A percentile compares a stretch with the other conserved stretches of the same genome.
Conservation (phyloP, 1,139 yeast genomes). For the Taphrina populina region DNA sequence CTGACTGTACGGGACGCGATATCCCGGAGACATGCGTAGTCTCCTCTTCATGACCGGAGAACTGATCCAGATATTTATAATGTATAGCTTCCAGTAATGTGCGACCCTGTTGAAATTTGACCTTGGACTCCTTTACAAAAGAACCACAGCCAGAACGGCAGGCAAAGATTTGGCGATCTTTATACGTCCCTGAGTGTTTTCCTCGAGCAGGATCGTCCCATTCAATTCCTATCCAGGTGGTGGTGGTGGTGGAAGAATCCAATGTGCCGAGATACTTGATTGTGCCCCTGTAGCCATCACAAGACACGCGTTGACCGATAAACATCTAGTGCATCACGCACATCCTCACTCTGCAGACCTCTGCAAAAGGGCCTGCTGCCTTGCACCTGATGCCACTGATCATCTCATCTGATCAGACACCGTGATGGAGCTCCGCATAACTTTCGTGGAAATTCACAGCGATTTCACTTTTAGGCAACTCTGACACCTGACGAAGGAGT, state of each 20-base stretch:
- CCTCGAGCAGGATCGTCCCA: constrained; percentile 72
- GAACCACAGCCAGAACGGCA: constrained; percentile 38
- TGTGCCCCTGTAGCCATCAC: constrained; percentile 59
- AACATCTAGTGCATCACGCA: no score
- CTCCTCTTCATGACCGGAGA: constrained; percentile 1
- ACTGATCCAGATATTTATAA: constrained; percentile 13
- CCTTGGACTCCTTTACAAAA: constrained; percentile 22
- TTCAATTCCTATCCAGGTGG: constrained; percentile 78
- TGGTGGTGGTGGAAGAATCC: constrained; percentile 44
- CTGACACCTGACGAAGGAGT: no score
- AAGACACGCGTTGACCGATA: constrained; percentile 44
- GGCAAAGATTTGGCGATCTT: constrained; percentile 53
- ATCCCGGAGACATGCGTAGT: constrained; percentile 1
- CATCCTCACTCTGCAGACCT: no score
- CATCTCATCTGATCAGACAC: no score
- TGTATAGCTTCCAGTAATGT: constrained; percentile 1
- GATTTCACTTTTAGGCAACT: no score
- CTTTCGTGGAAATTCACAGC: no score
- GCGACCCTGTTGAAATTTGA: constrained; percentile 1
- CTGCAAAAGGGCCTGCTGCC: no score
- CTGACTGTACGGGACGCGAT: constrained; percentile 10
- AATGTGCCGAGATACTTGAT: constrained; percentile 61
- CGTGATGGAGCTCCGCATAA: no score
- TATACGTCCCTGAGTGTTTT: constrained; percentile 56
- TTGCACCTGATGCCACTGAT: no score